These are phyloP conservation scores for Phaeosphaeria sp. DNA, from an alignment of 2,329 filamentous ascomycete genomes.

Conservation along the genomic window DNA sequence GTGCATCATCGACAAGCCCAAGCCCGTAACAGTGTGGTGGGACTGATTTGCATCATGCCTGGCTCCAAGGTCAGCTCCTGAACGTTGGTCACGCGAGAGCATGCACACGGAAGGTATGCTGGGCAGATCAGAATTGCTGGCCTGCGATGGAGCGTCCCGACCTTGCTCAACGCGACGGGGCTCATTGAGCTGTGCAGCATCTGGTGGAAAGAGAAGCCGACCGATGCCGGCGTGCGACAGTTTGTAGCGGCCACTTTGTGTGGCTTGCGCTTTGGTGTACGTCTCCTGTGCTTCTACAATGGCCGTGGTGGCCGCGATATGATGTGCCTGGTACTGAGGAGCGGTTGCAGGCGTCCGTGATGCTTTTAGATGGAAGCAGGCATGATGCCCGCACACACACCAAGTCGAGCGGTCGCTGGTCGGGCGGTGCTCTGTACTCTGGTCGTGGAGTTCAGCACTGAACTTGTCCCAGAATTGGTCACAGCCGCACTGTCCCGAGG, in stretches of 20 bases:
- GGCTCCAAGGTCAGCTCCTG: conserved; percentile 29
- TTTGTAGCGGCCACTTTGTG: conserved; percentile 14
- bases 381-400: conserved; percentile 65
- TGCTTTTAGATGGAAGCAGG: conserved; percentile 58
- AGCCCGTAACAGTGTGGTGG: conserved; percentile 32
- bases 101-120: conserved; percentile 47
- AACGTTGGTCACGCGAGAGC: conserved; percentile 42
- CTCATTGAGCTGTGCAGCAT: conserved; percentile 23
- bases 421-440: conserved; percentile 29
- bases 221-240: conserved; percentile 15
- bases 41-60: conserved; percentile 29
- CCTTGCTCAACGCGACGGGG: conserved; percentile 25
- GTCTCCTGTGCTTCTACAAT: conserved; percentile 9
- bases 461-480: conserved; percentile 57
- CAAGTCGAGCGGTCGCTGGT: conserved; percentile 45
- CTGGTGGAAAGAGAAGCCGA: conserved; percentile 21
- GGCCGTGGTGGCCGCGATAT: conserved; percentile 7
- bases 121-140: conserved; percentile 42
- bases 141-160: conserved; percentile 35
- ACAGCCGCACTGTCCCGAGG: conserved; percentile 59
- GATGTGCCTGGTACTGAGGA: conserved; percentile 10
- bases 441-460: conserved; percentile 41
- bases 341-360: conserved; percentile 23
- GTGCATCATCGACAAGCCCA: conserved; percentile 44
- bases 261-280: conserved; percentile 7